phyloP scores from a whole-genome alignment of 192 early-diverging fungal species.

The Entomortierella beljakovae region DNA sequence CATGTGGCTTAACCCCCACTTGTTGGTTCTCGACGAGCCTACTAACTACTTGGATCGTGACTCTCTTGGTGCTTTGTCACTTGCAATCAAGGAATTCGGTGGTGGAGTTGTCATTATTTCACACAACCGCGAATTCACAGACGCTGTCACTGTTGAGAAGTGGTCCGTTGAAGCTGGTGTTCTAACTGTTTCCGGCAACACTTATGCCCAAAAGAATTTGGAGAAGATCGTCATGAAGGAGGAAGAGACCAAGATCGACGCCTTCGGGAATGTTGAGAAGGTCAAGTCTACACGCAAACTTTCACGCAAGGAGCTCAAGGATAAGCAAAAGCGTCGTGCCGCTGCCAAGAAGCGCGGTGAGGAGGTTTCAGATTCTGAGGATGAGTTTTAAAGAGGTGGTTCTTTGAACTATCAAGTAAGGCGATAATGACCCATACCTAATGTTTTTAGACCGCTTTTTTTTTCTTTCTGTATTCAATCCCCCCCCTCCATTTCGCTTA shows the following conservation, averaged over 20 bases:
- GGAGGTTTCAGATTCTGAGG: slow-evolving; percentile 60
- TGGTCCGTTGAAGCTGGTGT: slow-evolving; percentile 78
- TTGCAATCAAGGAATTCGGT: slow-evolving; percentile 79
- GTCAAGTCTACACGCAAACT: slow-evolving; percentile 71
- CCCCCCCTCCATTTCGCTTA: not conserved
- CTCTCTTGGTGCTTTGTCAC: slow-evolving; percentile 72
- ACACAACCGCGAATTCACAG: slow-evolving; percentile 87
- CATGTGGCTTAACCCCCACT: slow-evolving; percentile 91
- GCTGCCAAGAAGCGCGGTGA: slow-evolving; percentile 68
- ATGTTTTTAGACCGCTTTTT: not conserved
- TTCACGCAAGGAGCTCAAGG: slow-evolving; percentile 62
- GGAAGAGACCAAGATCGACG: slow-evolving; percentile 66
- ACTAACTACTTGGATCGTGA: slow-evolving; percentile 59
- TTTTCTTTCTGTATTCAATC: slow-evolving; percentile 5
- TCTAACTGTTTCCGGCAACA: slow-evolving; percentile 59
- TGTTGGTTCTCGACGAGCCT: slow-evolving; percentile 87
- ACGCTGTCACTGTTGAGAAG: slow-evolving; percentile 76
- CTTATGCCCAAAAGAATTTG: slow-evolving; percentile 59
- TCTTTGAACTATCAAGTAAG: too few relatives aligned
- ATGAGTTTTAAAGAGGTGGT: slow-evolving; percentile 60
- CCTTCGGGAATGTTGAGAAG: slow-evolving; percentile 81
- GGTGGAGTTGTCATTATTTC: slow-evolving; percentile 89
- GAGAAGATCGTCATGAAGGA: slow-evolving; percentile 59
- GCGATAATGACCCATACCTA: too few relatives aligned
- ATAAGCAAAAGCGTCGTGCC: slow-evolving; percentile 69